A percentile compares a stretch with the other conserved stretches of the same genome.
Conservation (phyloP, 805 yeast genomes). For the Yarrowia sp. region DNA sequence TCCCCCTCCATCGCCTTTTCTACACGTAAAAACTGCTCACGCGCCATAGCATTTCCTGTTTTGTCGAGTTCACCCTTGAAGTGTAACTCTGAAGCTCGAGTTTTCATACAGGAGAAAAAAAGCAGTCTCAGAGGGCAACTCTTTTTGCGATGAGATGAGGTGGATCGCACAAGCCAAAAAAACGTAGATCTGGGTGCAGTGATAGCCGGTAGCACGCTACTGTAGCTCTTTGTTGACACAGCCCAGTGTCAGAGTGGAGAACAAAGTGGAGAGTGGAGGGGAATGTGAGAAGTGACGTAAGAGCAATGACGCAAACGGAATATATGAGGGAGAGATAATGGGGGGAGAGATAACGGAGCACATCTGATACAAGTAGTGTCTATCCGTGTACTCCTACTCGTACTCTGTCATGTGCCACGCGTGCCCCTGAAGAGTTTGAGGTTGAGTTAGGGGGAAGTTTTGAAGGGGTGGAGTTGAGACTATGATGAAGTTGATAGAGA, state of each 20-base stretch:
- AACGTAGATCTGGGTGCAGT: background rate
- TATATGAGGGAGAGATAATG: too few relatives aligned
- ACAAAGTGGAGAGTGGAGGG: background rate
- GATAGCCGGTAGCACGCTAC: background rate
- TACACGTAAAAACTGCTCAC: too few relatives aligned
- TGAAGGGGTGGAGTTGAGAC: background rate
- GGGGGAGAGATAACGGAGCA: too few relatives aligned
- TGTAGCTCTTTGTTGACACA: background rate
- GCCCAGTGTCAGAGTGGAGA: background rate
- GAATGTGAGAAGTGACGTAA: too few relatives aligned
- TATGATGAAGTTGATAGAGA: too few relatives aligned
- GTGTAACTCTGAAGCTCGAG: background rate
- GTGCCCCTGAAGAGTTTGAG: conserved; percentile 31
- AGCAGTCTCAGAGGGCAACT: background rate
- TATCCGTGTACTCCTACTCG: too few relatives aligned
- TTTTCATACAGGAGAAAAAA: background rate
- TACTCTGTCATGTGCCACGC: too few relatives aligned
- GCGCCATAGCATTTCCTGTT: too few relatives aligned
- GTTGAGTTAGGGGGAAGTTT: conserved; percentile 16
- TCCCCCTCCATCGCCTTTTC: too few relatives aligned
- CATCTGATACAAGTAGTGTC: too few relatives aligned
- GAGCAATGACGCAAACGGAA: too few relatives aligned
- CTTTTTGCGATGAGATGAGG: conserved; percentile 31
- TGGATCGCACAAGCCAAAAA: background rate
- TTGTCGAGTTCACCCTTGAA: conserved; percentile 2